phyloP scores from a whole-genome alignment of 1,139 yeast species.

The Pichia sp. region DNA sequence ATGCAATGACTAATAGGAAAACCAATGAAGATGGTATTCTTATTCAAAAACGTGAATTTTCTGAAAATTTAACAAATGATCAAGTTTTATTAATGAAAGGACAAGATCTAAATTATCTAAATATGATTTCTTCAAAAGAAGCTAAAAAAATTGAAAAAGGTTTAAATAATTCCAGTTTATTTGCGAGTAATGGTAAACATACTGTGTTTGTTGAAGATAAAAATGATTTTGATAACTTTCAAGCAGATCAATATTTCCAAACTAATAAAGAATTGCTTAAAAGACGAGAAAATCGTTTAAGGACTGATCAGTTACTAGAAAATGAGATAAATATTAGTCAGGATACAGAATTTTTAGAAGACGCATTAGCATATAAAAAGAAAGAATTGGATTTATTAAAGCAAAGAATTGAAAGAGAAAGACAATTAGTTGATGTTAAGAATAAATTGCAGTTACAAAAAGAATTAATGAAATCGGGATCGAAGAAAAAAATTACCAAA shows the following conservation, averaged over 20 bases:
- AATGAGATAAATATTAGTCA: constrained; percentile 20
- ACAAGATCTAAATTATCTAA: constrained; percentile 81
- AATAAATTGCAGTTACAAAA: constrained; percentile 68
- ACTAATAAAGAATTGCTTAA: constrained; percentile 60
- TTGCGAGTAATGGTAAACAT: constrained; percentile 59
- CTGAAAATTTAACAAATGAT: constrained; percentile 56
- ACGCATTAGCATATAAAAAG: constrained; percentile 34
- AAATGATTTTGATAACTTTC: constrained; percentile 50
- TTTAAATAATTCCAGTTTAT: constrained; percentile 46
- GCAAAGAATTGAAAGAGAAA: constrained; percentile 59
- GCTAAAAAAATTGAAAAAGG: constrained; percentile 56
- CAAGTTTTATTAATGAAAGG: constrained; percentile 80
- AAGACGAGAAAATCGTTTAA: constrained; percentile 69
- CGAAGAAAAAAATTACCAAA: constrained; percentile 64
- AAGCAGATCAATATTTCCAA: constrained; percentile 58
- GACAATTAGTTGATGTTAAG: constrained; percentile 61
- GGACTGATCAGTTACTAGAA: constrained; percentile 51
- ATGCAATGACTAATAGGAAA: constrained; percentile 71
- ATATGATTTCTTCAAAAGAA: constrained; percentile 70
- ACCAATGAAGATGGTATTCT: constrained; percentile 65
- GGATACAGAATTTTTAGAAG: constrained; percentile 19
- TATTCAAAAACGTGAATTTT: constrained; percentile 55
- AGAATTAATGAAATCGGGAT: constrained; percentile 87
- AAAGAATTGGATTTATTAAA: constrained; percentile 51
- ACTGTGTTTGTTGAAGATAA: constrained; percentile 75